Conservation (phyloP, 768 basidiomycete genomes). For the Mycena haematopus region DNA sequence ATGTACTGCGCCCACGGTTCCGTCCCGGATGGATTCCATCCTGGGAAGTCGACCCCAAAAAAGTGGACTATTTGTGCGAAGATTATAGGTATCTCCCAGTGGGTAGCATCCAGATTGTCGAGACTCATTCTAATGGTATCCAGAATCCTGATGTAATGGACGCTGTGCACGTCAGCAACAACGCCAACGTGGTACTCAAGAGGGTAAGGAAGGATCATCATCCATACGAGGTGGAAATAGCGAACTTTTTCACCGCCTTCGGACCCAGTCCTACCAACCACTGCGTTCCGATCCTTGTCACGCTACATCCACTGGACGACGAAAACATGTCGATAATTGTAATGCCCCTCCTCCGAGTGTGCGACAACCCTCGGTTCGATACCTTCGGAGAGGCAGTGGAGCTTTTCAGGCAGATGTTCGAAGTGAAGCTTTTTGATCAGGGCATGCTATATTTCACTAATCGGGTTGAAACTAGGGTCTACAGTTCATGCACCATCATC, state of each 20-base stretch:
- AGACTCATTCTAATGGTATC: background rate
- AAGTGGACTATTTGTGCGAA: constrained; percentile 8
- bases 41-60: constrained; percentile 34
- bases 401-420: constrained; percentile 40
- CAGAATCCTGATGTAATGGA: constrained; percentile 33
- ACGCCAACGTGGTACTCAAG: constrained; percentile 33
- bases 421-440: constrained; percentile 30
- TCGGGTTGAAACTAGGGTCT: constrained; percentile 31
- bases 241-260: constrained; percentile 28
- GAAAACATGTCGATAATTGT: constrained; percentile 30
- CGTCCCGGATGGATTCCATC: constrained; percentile 42
- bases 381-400: constrained; percentile 44
- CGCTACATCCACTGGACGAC: constrained; percentile 33
- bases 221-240: constrained; percentile 41
- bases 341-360: constrained; percentile 38
- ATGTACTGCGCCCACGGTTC: constrained; percentile 41
- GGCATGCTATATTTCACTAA: background rate
- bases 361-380: constrained; percentile 38
- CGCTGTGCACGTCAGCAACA: constrained; percentile 37
- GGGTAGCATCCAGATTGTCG: background rate
- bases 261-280: constrained; percentile 40
- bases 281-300: constrained; percentile 39
- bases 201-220: background rate
- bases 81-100: constrained; percentile 11
- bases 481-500: constrained; percentile 39